phyloP scores from a whole-genome alignment of 2,329 filamentous ascomycete species.

The Colletotrichum endophyticum region DNA sequence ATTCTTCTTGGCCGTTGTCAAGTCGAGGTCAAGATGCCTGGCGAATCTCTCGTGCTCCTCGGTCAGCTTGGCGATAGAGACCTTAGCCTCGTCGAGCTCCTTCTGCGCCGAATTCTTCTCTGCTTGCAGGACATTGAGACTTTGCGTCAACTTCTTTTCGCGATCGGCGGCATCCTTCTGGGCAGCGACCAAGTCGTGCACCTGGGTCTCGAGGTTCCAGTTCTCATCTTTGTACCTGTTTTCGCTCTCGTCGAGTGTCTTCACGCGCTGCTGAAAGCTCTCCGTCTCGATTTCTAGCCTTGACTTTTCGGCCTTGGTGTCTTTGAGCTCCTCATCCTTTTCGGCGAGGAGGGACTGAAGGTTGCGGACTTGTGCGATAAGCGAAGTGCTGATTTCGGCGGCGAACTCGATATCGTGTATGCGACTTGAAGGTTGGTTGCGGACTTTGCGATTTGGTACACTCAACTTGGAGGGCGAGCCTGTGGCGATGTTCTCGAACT shows the following conservation, averaged over 20 bases:
- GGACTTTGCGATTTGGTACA: slow-evolving; percentile 84
- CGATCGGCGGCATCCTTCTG: slow-evolving; percentile 80
- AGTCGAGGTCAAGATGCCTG: slow-evolving; percentile 88
- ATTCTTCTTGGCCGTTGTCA: slow-evolving; percentile 82
- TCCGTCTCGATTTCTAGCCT: slow-evolving; percentile 84
- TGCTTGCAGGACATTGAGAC: slow-evolving; percentile 69
- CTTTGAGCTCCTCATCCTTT: slow-evolving; percentile 84
- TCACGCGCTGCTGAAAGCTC: slow-evolving; percentile 78
- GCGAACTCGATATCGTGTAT: slow-evolving; percentile 97
- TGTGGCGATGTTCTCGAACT: slow-evolving; percentile 84
- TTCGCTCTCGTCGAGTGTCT: slow-evolving; percentile 89
- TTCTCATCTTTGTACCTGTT: slow-evolving; percentile 98
- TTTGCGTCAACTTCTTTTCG: slow-evolving; percentile 81
- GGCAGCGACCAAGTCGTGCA: slow-evolving; percentile 79
- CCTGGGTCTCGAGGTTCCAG: slow-evolving; percentile 92
- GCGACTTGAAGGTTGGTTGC: slow-evolving; percentile 87
- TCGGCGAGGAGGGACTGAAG: slow-evolving; percentile 85
- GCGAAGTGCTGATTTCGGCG: slow-evolving; percentile 94
- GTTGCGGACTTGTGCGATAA: slow-evolving; percentile 92
- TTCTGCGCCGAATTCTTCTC: slow-evolving; percentile 82
- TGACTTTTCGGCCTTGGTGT: slow-evolving; percentile 75
- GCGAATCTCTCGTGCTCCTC: slow-evolving; percentile 80
- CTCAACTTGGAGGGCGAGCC: slow-evolving; percentile 88
- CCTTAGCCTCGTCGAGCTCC: slow-evolving; percentile 89
- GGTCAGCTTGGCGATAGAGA: slow-evolving; percentile 75